Evolutionary conservation across 2,329 filamentous ascomycete genomes (phyloP).

Genomic region (Ascochyta pisi): DNA sequence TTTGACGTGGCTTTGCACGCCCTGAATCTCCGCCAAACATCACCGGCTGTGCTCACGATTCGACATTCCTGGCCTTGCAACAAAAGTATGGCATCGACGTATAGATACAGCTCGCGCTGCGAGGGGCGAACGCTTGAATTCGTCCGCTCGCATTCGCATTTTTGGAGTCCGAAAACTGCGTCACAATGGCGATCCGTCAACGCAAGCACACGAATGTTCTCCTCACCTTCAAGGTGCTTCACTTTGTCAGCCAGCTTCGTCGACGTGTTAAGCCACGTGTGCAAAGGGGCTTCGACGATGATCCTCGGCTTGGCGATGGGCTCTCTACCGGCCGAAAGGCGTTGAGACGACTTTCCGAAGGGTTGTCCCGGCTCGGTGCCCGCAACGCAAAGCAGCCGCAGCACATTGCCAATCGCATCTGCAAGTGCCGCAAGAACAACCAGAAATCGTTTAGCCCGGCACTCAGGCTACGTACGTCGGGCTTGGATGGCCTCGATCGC

Average conservation of each 20-base stretch:
- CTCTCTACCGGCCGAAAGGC: conserved; percentile 30
- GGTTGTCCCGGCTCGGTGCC: conserved; percentile 30
- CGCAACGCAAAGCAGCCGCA: conserved; percentile 31
- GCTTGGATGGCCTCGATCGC: conserved; percentile 30
- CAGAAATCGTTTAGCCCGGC: conserved; percentile 23
- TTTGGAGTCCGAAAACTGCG: conserved; percentile 24
- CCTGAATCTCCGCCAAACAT: conserved; percentile 22
- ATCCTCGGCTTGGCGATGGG: conserved; percentile 32
- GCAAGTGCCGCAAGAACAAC: conserved; percentile 32
- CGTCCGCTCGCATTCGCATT: conserved; percentile 36
- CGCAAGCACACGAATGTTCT: conserved; percentile 41
- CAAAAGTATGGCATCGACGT: conserved; percentile 29
- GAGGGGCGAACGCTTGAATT: conserved; percentile 21
- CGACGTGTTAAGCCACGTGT: conserved; percentile 46
- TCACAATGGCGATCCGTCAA: conserved; percentile 42
- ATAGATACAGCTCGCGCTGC: conserved; percentile 27
- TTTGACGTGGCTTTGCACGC: conserved; percentile 18
- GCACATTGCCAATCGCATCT: conserved; percentile 31
- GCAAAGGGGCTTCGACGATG: conserved; percentile 26
- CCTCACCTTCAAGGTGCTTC: conserved; percentile 48
- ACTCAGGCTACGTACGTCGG: conserved; percentile 32
- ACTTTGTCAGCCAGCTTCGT: conserved; percentile 49
- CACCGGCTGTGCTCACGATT: conserved; percentile 26
- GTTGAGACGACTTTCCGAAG: conserved; percentile 38
- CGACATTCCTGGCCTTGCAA: conserved; percentile 39